Evolutionary conservation across 257 asterid species (phyloP).

Genomic region (Haberlea rhodopensis): DNA sequence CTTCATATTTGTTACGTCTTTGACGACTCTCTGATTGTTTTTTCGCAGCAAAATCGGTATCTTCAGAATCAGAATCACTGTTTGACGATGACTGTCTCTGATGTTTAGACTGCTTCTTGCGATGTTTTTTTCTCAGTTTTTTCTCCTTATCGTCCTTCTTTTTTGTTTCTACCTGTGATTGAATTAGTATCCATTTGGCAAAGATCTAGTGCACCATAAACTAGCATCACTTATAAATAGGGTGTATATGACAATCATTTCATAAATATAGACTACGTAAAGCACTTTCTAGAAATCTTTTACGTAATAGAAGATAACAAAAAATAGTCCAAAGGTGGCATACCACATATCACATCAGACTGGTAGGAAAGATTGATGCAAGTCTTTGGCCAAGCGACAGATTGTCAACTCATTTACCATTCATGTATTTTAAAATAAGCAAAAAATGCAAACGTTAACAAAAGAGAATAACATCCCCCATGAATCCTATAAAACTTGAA

Average conservation of each 20-base stretch:
- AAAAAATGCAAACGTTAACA: neutral
- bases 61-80: constrained; percentile 45
- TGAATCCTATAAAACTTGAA: neutral
- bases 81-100: constrained; percentile 43
- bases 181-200: constrained; percentile 14
- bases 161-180: constrained; percentile 61
- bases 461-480: neutral
- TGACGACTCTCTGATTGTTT: constrained; percentile 36
- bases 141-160: constrained; percentile 42
- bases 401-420: no score
- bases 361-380: neutral
- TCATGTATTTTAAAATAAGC: neutral
- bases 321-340: neutral
- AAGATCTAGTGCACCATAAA: constrained; percentile 1
- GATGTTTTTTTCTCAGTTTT: constrained; percentile 48
- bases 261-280: neutral
- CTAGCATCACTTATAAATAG: neutral
- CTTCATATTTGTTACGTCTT: constrained; percentile 35
- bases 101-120: constrained; percentile 46
- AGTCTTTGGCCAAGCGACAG: neutral
- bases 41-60: constrained; percentile 25
- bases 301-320: neutral
- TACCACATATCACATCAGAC: neutral
- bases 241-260: neutral
- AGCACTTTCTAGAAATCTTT: neutral